Evolutionary conservation across 1,284 basidiomycete species (phyloP).

Genomic region (Neonothopanus nambi): DNA sequence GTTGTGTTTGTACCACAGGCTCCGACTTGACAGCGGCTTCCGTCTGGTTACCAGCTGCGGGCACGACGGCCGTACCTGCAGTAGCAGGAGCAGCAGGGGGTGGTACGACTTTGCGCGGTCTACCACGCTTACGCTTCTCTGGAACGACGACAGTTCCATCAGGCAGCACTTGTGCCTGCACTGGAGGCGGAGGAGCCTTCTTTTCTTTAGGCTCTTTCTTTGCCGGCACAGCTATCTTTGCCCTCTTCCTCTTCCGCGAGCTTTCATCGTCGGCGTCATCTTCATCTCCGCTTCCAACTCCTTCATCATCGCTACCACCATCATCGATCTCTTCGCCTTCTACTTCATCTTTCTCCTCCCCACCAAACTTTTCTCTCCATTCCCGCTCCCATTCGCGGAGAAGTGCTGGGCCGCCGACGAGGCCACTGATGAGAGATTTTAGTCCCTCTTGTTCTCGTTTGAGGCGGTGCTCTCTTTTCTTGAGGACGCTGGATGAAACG

Average conservation of each 20-base stretch:
- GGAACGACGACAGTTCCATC: constrained; percentile 35
- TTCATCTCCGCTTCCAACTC: constrained; percentile 55
- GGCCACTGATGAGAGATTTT: constrained; percentile 61
- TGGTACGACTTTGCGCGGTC: constrained; percentile 55
- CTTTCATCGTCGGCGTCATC: constrained; percentile 51
- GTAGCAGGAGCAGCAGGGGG: constrained; percentile 10
- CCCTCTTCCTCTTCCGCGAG: constrained; percentile 57
- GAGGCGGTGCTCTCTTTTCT: constrained; percentile 70
- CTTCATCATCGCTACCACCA: constrained; percentile 54
- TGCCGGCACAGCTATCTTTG: constrained; percentile 40
- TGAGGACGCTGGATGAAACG: constrained; percentile 54
- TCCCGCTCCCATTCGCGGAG: constrained; percentile 73
- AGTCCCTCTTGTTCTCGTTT: constrained; percentile 72
- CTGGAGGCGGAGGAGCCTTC: constrained; percentile 27
- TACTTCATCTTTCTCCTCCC: constrained; percentile 72
- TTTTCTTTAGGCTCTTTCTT: constrained; percentile 34
- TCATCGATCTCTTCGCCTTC: constrained; percentile 53
- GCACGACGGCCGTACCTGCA: too few relatives aligned
- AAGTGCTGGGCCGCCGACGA: constrained; percentile 72
- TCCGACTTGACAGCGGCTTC: constrained; percentile 16
- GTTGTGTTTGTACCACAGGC: constrained; percentile 38
- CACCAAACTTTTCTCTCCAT: constrained; percentile 72
- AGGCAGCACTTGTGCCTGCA: constrained; percentile 17
- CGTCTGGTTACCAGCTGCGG: constrained; percentile 9
- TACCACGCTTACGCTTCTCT: constrained; percentile 80